phyloP scores from a whole-genome alignment of 1,284 basidiomycete species.

The Cryptococcus deneoformans region DNA sequence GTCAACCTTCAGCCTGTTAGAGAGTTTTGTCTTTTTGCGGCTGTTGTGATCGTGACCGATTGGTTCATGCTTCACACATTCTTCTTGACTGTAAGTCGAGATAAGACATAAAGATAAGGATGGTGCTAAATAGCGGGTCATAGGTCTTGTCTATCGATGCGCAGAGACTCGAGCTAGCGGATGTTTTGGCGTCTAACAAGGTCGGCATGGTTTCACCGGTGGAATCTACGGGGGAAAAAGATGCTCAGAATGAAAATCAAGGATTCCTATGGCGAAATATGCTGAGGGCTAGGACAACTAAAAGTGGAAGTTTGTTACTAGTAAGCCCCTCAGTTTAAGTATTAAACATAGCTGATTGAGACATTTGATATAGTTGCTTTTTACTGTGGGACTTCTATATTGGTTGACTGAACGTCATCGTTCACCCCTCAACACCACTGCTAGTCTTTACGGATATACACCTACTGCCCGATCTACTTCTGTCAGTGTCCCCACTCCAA shows the following conservation, averaged over 20 bases:
- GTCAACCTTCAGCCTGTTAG: conserved; percentile 72
- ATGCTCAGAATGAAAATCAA: conserved; percentile 3
- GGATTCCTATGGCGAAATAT: conserved; percentile 46
- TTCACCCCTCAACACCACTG: conserved; percentile 20
- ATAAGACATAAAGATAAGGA: background rate
- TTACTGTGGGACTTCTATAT: conserved; percentile 44
- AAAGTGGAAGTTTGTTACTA: conserved; percentile 75
- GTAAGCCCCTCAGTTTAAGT: conserved; percentile 51
- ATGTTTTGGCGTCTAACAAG: conserved; percentile 32
- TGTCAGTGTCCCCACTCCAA: conserved; percentile 3
- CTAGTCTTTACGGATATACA: conserved; percentile 41
- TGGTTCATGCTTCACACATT: conserved; percentile 68
- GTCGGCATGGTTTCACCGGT: conserved; percentile 8
- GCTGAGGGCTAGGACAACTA: conserved; percentile 67
- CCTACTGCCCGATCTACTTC: conserved; percentile 19
- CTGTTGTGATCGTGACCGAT: conserved; percentile 90
- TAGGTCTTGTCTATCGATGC: conserved; percentile 56
- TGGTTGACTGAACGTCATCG: conserved; percentile 42
- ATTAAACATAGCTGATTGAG: background rate
- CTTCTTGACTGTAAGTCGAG: conserved; percentile 52
- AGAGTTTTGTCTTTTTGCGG: conserved; percentile 91
- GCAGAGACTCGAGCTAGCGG: conserved; percentile 54
- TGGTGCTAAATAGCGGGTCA: background rate
- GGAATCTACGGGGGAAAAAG: conserved; percentile 2
- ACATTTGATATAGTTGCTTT: conserved; percentile 27